Evolutionary conservation across 1,139 yeast species (phyloP).

Genomic region (Debaryomycetaceae sp.): DNA sequence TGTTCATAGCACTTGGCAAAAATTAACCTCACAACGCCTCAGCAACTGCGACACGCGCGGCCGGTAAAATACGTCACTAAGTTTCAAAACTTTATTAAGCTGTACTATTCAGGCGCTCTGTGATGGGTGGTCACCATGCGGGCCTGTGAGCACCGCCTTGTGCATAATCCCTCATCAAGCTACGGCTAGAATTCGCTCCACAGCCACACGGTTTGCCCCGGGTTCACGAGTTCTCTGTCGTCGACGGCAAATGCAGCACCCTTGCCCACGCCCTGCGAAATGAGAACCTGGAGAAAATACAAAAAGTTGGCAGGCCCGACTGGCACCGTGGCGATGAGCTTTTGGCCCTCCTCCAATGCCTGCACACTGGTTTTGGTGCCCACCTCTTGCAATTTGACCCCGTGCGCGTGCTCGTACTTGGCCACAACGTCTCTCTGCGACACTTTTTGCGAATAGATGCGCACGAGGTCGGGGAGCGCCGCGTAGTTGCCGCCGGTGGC

Average conservation of each 20-base stretch:
- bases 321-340: constrained; percentile 26
- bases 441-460: constrained; percentile 38
- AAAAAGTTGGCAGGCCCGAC: constrained; percentile 27
- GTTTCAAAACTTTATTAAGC: no score
- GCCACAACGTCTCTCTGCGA: constrained; percentile 36
- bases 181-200: constrained; percentile 35
- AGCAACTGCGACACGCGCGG: no score
- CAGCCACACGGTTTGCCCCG: constrained; percentile 48
- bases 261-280: constrained; percentile 33
- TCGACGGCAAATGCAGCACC: constrained; percentile 30
- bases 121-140: no score
- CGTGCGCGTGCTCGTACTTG: constrained; percentile 37
- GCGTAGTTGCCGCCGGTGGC: constrained; percentile 30
- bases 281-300: constrained; percentile 28
- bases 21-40: no score
- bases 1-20: no score
- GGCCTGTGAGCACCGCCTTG: no score
- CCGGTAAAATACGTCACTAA: no score
- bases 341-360: constrained; percentile 25
- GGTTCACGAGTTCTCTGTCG: constrained; percentile 53
- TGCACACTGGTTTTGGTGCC: constrained; percentile 25
- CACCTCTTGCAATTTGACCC: constrained; percentile 28
- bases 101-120: no score
- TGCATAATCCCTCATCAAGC: no score
- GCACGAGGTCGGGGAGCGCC: constrained; percentile 41